A percentile compares a stretch with the other conserved stretches of the same genome.
These are phyloP conservation scores for Syncephalastrum racemosum DNA, from an alignment of 371 early-diverging fungal genomes.

Conservation along the genomic window DNA sequence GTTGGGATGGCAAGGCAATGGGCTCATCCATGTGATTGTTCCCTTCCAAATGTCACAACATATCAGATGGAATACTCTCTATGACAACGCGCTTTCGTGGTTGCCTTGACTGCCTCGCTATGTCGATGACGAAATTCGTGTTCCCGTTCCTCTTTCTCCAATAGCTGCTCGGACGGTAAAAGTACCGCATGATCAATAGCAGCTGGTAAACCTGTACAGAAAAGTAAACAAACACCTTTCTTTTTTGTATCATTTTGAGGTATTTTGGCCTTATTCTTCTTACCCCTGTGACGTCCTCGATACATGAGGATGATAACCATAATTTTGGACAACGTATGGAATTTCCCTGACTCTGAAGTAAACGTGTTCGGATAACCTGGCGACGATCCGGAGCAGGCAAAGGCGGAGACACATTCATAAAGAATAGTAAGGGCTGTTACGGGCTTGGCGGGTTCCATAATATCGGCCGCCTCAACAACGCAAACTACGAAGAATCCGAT, in stretches of 20 bases:
- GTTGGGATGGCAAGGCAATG: no score
- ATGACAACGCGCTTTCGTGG: no score
- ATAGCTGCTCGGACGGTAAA: constrained; percentile 36
- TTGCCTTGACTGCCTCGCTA: not conserved
- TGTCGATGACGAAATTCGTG: constrained; percentile 8
- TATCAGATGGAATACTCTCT: no score
- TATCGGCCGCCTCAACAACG: constrained; percentile 12
- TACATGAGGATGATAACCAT: constrained; percentile 19
- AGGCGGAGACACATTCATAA: constrained; percentile 23
- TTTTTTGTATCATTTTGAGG: not conserved
- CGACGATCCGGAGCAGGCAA: constrained; percentile 20
- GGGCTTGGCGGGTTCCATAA: constrained; percentile 13
- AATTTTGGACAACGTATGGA: constrained; percentile 17
- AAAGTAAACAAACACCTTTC: not conserved
- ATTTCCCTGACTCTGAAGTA: constrained; percentile 14
- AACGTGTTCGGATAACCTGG: constrained; percentile 15
- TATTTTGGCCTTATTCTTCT: not conserved
- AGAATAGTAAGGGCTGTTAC: constrained; percentile 19
- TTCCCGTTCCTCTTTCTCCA: constrained; percentile 13
- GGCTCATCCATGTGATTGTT: no score
- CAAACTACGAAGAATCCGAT: constrained; percentile 16
- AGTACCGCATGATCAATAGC: constrained; percentile 50
- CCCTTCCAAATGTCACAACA: no score
- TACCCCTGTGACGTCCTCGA: constrained; percentile 25
- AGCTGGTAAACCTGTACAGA: constrained; percentile 37